These are phyloP conservation scores for Akebia trifoliata DNA, from an alignment of 164 flowering plant genomes.

Conservation along the genomic window DNA sequence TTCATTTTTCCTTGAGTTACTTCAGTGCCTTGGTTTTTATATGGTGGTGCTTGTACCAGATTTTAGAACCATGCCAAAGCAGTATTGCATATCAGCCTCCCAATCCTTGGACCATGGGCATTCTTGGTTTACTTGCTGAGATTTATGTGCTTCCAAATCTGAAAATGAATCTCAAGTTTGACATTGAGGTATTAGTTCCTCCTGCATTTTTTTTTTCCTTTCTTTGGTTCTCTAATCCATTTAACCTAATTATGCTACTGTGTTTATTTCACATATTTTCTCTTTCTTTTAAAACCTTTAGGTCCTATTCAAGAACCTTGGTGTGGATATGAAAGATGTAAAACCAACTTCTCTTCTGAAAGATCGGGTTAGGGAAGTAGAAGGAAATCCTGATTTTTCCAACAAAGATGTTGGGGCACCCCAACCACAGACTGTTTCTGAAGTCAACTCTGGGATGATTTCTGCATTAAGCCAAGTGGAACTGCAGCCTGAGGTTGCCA, in stretches of 20 bases:
- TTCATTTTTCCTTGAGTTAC: neutral
- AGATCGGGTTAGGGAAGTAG: conserved; percentile 73
- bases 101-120: conserved; percentile 98
- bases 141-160: conserved; percentile 91
- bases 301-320: conserved; percentile 86
- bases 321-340: conserved; percentile 84
- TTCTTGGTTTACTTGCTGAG: conserved; percentile 83
- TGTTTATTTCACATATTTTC: too few species aligned
- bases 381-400: conserved; percentile 98
- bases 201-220: neutral
- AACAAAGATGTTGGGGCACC: conserved; percentile 72
- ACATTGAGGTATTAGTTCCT: conserved; percentile 66
- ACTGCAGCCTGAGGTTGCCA: conserved; percentile 59
- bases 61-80: conserved; percentile 80
- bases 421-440: conserved; percentile 60
- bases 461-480: conserved; percentile 67
- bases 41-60: conserved; percentile 35
- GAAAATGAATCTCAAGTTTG: conserved; percentile 98
- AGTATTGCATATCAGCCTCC: conserved; percentile 95
- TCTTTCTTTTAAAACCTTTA: conserved; percentile 23
- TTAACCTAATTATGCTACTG: neutral
- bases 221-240: neutral
- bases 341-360: conserved; percentile 78
- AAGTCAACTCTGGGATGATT: conserved; percentile 53
- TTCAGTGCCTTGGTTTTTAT: conserved; percentile 1